These are phyloP conservation scores for Nemania diffusa DNA, from an alignment of 2,329 filamentous ascomycete genomes.

Conservation along the genomic window DNA sequence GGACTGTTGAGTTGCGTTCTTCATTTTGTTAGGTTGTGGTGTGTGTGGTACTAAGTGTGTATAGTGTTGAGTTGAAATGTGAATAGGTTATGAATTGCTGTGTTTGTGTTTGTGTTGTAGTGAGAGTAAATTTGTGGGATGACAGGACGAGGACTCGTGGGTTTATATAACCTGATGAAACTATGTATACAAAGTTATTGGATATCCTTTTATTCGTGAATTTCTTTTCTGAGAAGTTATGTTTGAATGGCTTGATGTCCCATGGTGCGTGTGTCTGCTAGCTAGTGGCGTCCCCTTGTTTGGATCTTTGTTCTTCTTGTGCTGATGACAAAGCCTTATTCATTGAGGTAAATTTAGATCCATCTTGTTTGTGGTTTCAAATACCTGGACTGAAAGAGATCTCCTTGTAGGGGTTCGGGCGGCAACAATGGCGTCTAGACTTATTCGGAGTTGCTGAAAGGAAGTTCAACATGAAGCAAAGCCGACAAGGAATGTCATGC, in stretches of 20 bases:
- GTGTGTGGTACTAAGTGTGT: background rate
- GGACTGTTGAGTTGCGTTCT: constrained; percentile 17
- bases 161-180: background rate
- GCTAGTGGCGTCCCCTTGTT: background rate
- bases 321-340: constrained; percentile 13
- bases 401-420: background rate
- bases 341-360: constrained; percentile 4
- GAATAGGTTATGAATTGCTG: background rate
- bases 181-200: background rate
- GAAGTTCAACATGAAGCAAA: background rate
- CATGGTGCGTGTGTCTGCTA: background rate
- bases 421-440: background rate
- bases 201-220: background rate
- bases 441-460: background rate
- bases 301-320: background rate
- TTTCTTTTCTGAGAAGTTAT: background rate
- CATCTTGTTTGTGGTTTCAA: background rate
- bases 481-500: background rate
- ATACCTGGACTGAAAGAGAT: background rate
- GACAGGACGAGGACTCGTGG: background rate
- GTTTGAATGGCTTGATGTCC: background rate
- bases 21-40: constrained; percentile 15
- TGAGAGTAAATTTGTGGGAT: background rate
- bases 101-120: background rate
- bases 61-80: background rate